Percentiles rank a stretch among this genome's conserved stretches.
phyloP scores from a whole-genome alignment of 495 filamentous ascomycete species.

The Daldinia concentrica region DNA sequence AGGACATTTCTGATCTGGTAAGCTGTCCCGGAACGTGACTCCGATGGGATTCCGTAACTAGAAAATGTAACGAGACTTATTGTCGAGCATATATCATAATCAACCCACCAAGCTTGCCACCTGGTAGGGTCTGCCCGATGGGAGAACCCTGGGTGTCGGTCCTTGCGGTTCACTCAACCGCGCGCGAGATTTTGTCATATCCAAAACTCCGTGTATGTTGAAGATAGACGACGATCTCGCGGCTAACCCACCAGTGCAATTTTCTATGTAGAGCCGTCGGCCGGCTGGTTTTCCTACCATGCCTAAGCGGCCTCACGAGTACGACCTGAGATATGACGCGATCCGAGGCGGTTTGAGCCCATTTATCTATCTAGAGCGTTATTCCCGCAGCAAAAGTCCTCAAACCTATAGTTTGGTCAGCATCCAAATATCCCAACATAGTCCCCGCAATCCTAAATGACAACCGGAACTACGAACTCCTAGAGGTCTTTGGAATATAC shows the following conservation, averaged over 20 bases:
- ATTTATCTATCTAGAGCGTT: slow-evolving; percentile 1
- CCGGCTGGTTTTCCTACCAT: neutral
- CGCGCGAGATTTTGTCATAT: slow-evolving; percentile 14
- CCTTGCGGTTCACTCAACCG: slow-evolving; percentile 12
- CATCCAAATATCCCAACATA: neutral
- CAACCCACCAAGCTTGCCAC: slow-evolving; percentile 25
- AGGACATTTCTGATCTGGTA: slow-evolving; percentile 21
- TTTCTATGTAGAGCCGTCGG: neutral
- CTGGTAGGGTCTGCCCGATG: slow-evolving; percentile 30
- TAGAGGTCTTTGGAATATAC: neutral
- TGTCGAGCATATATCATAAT: slow-evolving; percentile 18
- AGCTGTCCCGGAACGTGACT: slow-evolving; percentile 31
- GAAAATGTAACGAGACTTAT: slow-evolving; percentile 7
- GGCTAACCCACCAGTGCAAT: neutral
- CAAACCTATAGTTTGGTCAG: neutral
- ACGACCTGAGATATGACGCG: slow-evolving; percentile 9
- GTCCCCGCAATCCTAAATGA: neutral
- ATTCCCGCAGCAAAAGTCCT: neutral
- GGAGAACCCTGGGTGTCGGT: slow-evolving; percentile 16
- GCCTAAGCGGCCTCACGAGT: neutral
- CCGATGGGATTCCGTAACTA: slow-evolving; percentile 29
- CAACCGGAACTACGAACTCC: neutral
- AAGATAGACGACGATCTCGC: neutral
- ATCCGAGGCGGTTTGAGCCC: slow-evolving; percentile 25
- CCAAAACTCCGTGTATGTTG: slow-evolving; percentile 18